These are phyloP conservation scores for Biscogniauxia sp. DNA, from an alignment of 2,329 filamentous ascomycete genomes.

Conservation along the genomic window DNA sequence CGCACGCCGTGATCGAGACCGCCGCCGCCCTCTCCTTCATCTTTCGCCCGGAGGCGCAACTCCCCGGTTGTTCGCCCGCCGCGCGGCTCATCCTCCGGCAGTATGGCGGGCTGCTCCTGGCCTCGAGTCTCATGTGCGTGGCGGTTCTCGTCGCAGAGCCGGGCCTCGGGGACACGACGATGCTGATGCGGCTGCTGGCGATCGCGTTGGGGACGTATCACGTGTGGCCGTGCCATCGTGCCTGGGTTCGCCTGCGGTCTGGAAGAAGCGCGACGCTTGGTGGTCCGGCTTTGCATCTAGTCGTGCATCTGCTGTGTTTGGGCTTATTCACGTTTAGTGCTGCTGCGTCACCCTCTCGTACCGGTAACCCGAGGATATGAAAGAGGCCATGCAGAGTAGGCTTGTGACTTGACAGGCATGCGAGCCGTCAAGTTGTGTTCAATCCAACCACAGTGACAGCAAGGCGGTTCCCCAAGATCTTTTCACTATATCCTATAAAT, in stretches of 20 bases:
- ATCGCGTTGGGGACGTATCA: conserved; percentile 48
- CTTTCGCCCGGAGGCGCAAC: conserved; percentile 40
- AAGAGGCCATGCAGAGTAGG: not conserved
- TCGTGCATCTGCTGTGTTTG: conserved; percentile 40
- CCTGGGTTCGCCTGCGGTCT: conserved; percentile 34
- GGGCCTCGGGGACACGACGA: conserved; percentile 31
- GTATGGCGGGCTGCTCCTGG: conserved; percentile 46
- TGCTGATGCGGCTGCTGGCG: conserved; percentile 34
- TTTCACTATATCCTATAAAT: no score
- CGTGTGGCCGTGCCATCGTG: conserved; percentile 46
- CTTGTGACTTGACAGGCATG: no score
- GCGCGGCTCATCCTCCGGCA: conserved; percentile 44
- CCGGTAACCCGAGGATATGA: not conserved
- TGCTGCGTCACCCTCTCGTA: conserved; percentile 6
- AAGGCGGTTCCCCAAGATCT: no score
- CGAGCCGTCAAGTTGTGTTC: no score
- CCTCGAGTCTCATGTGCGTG: conserved; percentile 44
- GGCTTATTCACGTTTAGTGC: conserved; percentile 31
- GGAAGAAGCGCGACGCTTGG: conserved; percentile 35
- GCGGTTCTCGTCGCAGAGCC: conserved; percentile 31
- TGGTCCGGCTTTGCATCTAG: conserved; percentile 46
- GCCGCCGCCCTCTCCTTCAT: conserved; percentile 47
- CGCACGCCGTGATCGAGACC: conserved; percentile 40
- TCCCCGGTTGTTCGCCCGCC: conserved; percentile 39
- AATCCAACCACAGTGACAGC: no score